These are phyloP conservation scores for Fusarium setosum DNA, from an alignment of 2,329 filamentous ascomycete genomes.

Conservation along the genomic window DNA sequence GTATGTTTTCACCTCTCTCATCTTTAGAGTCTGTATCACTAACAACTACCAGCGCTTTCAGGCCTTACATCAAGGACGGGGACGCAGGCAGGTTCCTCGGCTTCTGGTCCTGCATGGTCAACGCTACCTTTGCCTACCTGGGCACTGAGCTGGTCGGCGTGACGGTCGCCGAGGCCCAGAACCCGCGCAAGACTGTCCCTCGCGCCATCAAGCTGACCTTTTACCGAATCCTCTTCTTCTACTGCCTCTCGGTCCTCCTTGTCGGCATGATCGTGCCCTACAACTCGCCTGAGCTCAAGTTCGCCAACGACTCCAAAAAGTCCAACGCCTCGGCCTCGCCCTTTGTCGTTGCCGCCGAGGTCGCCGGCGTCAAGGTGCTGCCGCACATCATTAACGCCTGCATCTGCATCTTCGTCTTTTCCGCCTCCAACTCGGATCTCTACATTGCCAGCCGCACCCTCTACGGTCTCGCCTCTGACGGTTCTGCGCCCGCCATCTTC, in stretches of 20 bases:
- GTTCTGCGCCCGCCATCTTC: conserved; percentile 78
- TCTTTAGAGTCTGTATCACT: background rate
- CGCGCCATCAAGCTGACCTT: conserved; percentile 84
- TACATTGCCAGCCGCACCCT: conserved; percentile 81
- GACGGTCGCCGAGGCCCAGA: conserved; percentile 82
- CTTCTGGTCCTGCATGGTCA: conserved; percentile 79
- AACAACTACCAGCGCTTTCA: conserved; percentile 49
- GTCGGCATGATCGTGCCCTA: conserved; percentile 83
- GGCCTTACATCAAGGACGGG: conserved; percentile 40
- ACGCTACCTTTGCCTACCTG: conserved; percentile 82
- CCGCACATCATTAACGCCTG: conserved; percentile 79
- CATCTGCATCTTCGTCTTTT: conserved; percentile 81
- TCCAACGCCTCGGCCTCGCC: conserved; percentile 65
- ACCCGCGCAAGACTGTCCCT: conserved; percentile 81
- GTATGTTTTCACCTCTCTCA: conserved; percentile 18
- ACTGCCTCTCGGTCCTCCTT: conserved; percentile 78
- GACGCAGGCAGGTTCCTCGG: conserved; percentile 65
- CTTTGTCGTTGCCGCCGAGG: conserved; percentile 78
- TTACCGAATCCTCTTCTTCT: conserved; percentile 85
- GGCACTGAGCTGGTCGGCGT: conserved; percentile 83
- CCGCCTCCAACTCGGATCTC: conserved; percentile 80
- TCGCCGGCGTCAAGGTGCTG: conserved; percentile 71
- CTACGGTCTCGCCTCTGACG: conserved; percentile 78
- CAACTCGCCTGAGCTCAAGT: conserved; percentile 68
- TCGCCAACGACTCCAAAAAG: conserved; percentile 59